Percentiles rank a stretch among this genome's conserved stretches.
These are phyloP conservation scores for Neobulgaria alba DNA, from an alignment of 2,329 filamentous ascomycete species.

Conservation along the genomic window DNA sequence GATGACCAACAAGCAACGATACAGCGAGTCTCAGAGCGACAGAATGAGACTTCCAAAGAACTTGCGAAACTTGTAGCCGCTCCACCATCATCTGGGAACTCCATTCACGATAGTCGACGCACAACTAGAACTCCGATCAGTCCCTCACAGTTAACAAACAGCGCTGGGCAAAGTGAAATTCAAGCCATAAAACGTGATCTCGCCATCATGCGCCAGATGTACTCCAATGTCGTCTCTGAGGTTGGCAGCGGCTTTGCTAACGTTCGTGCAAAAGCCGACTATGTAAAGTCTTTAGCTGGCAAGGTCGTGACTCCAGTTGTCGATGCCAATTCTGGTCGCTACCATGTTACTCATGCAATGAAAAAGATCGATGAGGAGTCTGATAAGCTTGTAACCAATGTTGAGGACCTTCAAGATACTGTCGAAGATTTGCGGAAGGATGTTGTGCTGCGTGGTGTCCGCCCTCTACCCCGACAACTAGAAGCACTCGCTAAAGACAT, in stretches of 20 bases:
- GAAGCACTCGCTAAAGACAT: conserved; percentile 88
- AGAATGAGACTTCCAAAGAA: conserved; percentile 83
- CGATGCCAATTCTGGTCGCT: conserved; percentile 70
- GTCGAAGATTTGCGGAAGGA: conserved; percentile 97
- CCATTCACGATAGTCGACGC: conserved; percentile 16
- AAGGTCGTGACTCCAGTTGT: conserved; percentile 63
- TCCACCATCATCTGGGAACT: conserved; percentile 19
- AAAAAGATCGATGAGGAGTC: conserved; percentile 81
- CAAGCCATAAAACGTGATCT: conserved; percentile 79
- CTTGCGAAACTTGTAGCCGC: conserved; percentile 47
- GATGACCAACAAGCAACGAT: conserved; percentile 76
- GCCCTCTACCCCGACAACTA: conserved; percentile 81
- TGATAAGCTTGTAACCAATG: conserved; percentile 80
- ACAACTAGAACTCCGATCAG: conserved; percentile 23
- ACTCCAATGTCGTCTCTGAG: conserved; percentile 82
- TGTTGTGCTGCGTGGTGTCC: conserved; percentile 85
- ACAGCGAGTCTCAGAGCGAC: conserved; percentile 80
- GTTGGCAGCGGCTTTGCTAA: conserved; percentile 79
- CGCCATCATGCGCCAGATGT: conserved; percentile 86
- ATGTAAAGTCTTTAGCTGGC: conserved; percentile 67
- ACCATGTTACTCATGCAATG: conserved; percentile 79
- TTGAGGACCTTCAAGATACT: conserved; percentile 94
- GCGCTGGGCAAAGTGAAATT: conserved; percentile 65
- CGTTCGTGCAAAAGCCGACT: conserved; percentile 71
- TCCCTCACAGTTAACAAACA: conserved; percentile 28